Evolutionary conservation across 805 yeast genomes (phyloP).

Genomic region (Lachancea cidri): DNA sequence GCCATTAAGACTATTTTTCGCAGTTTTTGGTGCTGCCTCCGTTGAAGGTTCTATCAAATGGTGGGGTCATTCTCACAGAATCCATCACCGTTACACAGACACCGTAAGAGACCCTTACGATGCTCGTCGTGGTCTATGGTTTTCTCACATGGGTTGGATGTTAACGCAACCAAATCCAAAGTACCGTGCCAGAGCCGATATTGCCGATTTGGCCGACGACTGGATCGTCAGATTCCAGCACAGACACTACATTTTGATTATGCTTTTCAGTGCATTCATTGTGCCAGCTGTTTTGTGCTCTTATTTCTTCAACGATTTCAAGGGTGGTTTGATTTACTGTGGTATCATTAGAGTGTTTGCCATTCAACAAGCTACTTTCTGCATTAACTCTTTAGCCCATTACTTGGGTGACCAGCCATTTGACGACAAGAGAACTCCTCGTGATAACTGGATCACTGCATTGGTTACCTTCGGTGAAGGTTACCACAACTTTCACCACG

Average conservation of each 20-base stretch:
- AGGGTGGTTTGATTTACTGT: slow-evolving; percentile 73
- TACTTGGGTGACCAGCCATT: slow-evolving; percentile 85
- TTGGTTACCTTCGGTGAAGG: slow-evolving; percentile 86
- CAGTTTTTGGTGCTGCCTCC: slow-evolving; percentile 76
- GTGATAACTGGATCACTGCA: slow-evolving; percentile 78
- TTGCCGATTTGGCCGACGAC: slow-evolving; percentile 70
- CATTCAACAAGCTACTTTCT: slow-evolving; percentile 82
- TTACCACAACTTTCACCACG: slow-evolving; percentile 86
- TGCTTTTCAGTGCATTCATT: slow-evolving; percentile 56
- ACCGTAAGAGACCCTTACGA: slow-evolving; percentile 81
- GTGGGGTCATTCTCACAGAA: slow-evolving; percentile 86
- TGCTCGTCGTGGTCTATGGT: slow-evolving; percentile 81
- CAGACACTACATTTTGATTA: slow-evolving; percentile 62
- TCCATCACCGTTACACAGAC: slow-evolving; percentile 84
- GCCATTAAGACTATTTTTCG: slow-evolving; percentile 60
- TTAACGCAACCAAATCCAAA: slow-evolving; percentile 73
- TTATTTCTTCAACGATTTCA: slow-evolving; percentile 50
- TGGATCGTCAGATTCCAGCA: slow-evolving; percentile 80
- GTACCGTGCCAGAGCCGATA: slow-evolving; percentile 75
- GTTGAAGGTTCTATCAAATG: slow-evolving; percentile 83
- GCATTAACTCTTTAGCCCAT: slow-evolving; percentile 82
- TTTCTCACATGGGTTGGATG: slow-evolving; percentile 86
- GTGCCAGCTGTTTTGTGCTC: slow-evolving; percentile 59
- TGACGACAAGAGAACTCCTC: slow-evolving; percentile 81
- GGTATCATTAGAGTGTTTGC: slow-evolving; percentile 64